These are phyloP conservation scores for Aspergillus tanneri DNA, from an alignment of 2,329 filamentous ascomycete genomes.

Conservation along the genomic window DNA sequence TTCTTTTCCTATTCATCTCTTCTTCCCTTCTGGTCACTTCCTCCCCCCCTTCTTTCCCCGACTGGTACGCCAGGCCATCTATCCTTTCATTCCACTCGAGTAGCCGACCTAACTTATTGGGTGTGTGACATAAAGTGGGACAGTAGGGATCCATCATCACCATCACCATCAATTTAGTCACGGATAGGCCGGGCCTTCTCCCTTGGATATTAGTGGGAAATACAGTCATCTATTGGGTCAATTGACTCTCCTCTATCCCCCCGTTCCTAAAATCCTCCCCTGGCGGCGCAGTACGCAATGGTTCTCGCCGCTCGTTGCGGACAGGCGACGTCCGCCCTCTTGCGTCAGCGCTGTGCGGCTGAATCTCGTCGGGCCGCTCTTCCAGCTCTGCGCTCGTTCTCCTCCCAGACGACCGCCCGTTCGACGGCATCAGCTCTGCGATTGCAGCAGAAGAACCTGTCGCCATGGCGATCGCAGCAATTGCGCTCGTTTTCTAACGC, in stretches of 20 bases:
- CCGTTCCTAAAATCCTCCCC: constrained; percentile 11
- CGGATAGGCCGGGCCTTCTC: constrained; percentile 11
- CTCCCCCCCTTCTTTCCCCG: constrained; percentile 9
- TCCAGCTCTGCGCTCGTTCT: constrained; percentile 38
- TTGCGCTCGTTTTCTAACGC: constrained; percentile 45
- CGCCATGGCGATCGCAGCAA: constrained; percentile 43
- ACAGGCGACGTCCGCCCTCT: constrained; percentile 42
- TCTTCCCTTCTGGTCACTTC: not conserved
- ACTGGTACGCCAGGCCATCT: constrained; percentile 15
- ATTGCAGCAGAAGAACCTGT: constrained; percentile 37
- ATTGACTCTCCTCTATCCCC: constrained; percentile 13
- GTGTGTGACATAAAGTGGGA: constrained; percentile 26
- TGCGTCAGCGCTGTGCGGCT: constrained; percentile 44
- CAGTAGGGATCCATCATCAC: constrained; percentile 17
- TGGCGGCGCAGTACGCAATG: constrained; percentile 42
- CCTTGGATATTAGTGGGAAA: constrained; percentile 10
- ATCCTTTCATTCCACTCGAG: not conserved
- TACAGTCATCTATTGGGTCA: constrained; percentile 11
- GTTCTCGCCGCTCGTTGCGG: constrained; percentile 48
- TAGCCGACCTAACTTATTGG: constrained; percentile 8
- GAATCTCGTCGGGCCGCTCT: constrained; percentile 37
- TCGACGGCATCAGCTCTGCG: constrained; percentile 36
- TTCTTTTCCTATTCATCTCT: constrained; percentile 8
- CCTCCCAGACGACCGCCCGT: constrained; percentile 34
- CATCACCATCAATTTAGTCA: not conserved